Conservation (phyloP, 2,329 filamentous ascomycete species). For the Fusarium papillatum region DNA sequence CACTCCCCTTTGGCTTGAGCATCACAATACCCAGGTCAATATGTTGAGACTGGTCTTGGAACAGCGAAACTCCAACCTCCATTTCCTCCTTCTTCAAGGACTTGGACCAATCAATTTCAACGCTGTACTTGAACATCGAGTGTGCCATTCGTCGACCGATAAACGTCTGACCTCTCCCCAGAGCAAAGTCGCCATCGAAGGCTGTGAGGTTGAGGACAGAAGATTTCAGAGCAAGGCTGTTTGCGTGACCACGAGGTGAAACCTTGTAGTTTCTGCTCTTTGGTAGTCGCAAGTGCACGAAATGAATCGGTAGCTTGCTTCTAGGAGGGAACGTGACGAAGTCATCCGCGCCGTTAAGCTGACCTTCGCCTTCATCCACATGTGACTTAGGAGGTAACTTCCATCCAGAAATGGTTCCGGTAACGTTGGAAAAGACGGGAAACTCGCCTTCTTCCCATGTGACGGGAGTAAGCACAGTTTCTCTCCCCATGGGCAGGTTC, state of each 20-base stretch:
- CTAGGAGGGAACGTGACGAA: neutral
- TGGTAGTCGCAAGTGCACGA: slow-evolving; percentile 10
- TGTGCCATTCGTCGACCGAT: slow-evolving; percentile 68
- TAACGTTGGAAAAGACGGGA: slow-evolving; percentile 52
- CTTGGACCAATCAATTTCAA: slow-evolving; percentile 59
- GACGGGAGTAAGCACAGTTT: slow-evolving; percentile 62
- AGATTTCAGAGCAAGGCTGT: slow-evolving; percentile 61
- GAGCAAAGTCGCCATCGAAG: slow-evolving; percentile 27
- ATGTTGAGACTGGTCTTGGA: slow-evolving; percentile 68
- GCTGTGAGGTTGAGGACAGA: slow-evolving; percentile 68
- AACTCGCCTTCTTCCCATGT: slow-evolving; percentile 63
- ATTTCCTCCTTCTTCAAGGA: slow-evolving; percentile 49
- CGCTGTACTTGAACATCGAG: slow-evolving; percentile 64
- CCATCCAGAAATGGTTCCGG: slow-evolving; percentile 49
- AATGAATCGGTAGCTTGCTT: slow-evolving; percentile 6
- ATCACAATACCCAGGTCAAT: slow-evolving; percentile 60
- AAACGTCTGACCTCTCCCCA: slow-evolving; percentile 53
- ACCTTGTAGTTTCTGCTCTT: slow-evolving; percentile 53
- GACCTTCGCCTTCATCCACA: slow-evolving; percentile 9
- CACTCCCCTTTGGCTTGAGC: slow-evolving; percentile 30
- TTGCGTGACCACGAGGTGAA: slow-evolving; percentile 56
- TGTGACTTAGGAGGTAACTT: slow-evolving; percentile 19
- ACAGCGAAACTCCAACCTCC: slow-evolving; percentile 66
- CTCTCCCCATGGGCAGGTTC: slow-evolving; percentile 66
- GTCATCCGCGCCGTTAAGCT: slow-evolving; percentile 6